Conservation (phyloP, 257 asterid genomes). For the Cruciata laevipes region DNA sequence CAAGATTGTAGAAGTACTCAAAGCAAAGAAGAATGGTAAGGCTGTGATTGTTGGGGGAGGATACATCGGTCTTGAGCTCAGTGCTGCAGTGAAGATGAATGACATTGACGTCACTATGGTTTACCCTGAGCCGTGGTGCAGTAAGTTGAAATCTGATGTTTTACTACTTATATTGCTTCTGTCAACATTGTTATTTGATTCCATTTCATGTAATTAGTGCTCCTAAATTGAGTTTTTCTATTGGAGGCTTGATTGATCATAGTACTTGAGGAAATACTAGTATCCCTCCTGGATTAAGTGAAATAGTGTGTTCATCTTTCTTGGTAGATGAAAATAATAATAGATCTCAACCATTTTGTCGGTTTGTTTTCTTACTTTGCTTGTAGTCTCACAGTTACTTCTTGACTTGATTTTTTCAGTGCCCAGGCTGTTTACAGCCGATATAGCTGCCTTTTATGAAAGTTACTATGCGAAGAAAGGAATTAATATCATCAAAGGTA, state of each 20-base stretch:
- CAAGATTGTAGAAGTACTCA: slow-evolving; percentile 77
- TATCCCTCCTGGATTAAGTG: too few species aligned
- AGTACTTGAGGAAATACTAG: not conserved
- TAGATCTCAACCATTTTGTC: too few species aligned
- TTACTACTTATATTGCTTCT: not conserved
- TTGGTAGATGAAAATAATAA: not conserved
- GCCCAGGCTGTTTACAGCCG: slow-evolving; percentile 92
- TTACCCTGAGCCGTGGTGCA: slow-evolving; percentile 98
- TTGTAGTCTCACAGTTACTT: not conserved
- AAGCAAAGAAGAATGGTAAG: slow-evolving; percentile 68
- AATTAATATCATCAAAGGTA: slow-evolving; percentile 79
- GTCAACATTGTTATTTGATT: not conserved
- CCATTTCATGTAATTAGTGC: not conserved
- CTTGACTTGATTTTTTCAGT: slow-evolving; percentile 39
- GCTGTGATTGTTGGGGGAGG: slow-evolving; percentile 96
- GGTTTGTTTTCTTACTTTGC: not conserved
- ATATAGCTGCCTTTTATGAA: slow-evolving; percentile 89
- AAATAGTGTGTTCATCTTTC: not conserved
- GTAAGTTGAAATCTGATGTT: slow-evolving; percentile 44
- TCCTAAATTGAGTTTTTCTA: not conserved
- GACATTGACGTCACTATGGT: slow-evolving; percentile 79
- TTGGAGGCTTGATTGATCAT: not conserved
- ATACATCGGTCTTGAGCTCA: slow-evolving; percentile 91
- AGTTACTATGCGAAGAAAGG: slow-evolving; percentile 79
- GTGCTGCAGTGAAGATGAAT: slow-evolving; percentile 77